phyloP scores from a whole-genome alignment of 768 basidiomycete species.

The Multifurca ochricompacta region DNA sequence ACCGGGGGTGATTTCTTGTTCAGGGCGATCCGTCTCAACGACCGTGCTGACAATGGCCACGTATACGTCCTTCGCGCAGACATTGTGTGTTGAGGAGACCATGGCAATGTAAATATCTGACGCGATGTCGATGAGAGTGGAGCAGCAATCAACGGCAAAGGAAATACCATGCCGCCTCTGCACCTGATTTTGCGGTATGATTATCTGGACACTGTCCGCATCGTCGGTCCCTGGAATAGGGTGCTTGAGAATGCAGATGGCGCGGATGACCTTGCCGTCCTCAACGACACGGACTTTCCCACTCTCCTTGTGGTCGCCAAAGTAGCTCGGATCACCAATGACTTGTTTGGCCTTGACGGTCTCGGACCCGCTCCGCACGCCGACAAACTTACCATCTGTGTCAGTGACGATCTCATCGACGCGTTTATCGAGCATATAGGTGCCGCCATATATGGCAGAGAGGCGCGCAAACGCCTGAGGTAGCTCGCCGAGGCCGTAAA shows the following conservation, averaged over 20 bases:
- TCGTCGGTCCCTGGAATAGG: constrained; percentile 97
- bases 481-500: constrained; percentile 97
- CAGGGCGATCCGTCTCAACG: constrained; percentile 90
- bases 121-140: constrained; percentile 5
- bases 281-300: constrained; percentile 87
- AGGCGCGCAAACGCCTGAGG: constrained; percentile 98
- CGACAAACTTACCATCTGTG: constrained; percentile 80
- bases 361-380: constrained; percentile 83
- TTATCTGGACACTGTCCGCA: constrained; percentile 90
- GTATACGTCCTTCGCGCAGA: constrained; percentile 91
- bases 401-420: constrained; percentile 88
- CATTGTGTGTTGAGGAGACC: constrained; percentile 96
- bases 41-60: constrained; percentile 98
- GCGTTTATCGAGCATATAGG: constrained; percentile 98
- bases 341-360: constrained; percentile 96
- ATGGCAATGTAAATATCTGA: constrained; percentile 97
- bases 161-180: constrained; percentile 78
- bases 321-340: constrained; percentile 97
- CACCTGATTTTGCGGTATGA: constrained; percentile 99
- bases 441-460: constrained; percentile 97
- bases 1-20: constrained; percentile 87
- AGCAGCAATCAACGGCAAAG: not conserved
- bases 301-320: constrained; percentile 64
- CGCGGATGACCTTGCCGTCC: constrained; percentile 89
- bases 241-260: constrained; percentile 97